Percentiles rank a stretch among this genome's conserved stretches.
Evolutionary conservation across 371 early-diverging fungal genomes (phyloP).

Genomic region (Mucor lusitanicus): DNA sequence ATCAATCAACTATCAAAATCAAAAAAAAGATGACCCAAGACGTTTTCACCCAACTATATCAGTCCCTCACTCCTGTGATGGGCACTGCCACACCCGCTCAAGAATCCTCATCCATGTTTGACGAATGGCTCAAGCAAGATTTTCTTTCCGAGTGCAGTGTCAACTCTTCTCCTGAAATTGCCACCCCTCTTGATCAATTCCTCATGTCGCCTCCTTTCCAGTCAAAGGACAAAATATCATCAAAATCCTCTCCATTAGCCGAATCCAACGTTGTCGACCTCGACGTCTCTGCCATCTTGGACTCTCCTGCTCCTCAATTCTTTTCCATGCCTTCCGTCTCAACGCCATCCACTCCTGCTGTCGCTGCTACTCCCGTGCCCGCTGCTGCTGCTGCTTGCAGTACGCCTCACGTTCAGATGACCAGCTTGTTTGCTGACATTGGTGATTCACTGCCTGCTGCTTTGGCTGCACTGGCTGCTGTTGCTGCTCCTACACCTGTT

Average conservation of each 20-base stretch:
- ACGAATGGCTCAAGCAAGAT: slow-evolving; percentile 34
- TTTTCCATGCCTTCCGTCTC: slow-evolving; percentile 3
- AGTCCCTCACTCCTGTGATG: slow-evolving; percentile 26
- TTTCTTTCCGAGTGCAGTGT: slow-evolving; percentile 24
- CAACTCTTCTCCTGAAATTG: slow-evolving; percentile 30
- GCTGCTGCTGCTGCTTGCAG: slow-evolving; percentile 9
- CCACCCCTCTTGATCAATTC: slow-evolving; percentile 30
- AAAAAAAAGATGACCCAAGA: slow-evolving; percentile 27
- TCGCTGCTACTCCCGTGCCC: not conserved
- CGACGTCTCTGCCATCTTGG: slow-evolving; percentile 31
- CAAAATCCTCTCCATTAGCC: not conserved
- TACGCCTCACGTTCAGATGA: slow-evolving; percentile 7
- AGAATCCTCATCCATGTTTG: slow-evolving; percentile 24
- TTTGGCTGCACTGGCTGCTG: slow-evolving; percentile 29
- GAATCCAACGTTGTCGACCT: slow-evolving; percentile 8
- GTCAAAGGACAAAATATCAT: slow-evolving; percentile 10
- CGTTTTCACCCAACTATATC: slow-evolving; percentile 38
- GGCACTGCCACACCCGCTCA: slow-evolving; percentile 11
- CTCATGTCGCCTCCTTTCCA: slow-evolving; percentile 30
- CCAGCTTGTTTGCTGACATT: slow-evolving; percentile 25
- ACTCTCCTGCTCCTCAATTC: slow-evolving; percentile 17
- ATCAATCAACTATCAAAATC: not conserved
- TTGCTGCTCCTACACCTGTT: slow-evolving; percentile 18
- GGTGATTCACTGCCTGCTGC: slow-evolving; percentile 32
- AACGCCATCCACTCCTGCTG: not conserved